Evolutionary conservation across 495 filamentous ascomycete genomes (phyloP).

Genomic region (Lineolata rhizophorae): DNA sequence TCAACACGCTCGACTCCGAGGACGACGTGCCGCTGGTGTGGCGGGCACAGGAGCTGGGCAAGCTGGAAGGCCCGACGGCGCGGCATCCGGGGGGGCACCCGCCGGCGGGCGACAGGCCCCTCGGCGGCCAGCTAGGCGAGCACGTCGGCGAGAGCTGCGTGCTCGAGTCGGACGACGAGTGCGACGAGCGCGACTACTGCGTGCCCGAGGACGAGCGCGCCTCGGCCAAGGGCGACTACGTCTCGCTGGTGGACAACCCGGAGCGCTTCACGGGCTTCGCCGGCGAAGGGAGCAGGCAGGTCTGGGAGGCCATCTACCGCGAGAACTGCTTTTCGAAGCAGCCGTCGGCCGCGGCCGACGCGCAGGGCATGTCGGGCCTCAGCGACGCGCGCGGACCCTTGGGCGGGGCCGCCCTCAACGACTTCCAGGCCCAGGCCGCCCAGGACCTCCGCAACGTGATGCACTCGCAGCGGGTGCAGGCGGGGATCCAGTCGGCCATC

Average conservation of each 20-base stretch:
- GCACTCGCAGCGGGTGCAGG: constrained; percentile 44
- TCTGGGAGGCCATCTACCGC: constrained; percentile 91
- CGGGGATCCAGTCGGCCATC: constrained; percentile 37
- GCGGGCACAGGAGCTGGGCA: constrained; percentile 80
- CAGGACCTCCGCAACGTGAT: constrained; percentile 70
- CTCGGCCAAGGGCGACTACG: constrained; percentile 79
- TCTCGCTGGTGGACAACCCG: constrained; percentile 79
- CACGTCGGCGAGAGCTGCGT: constrained; percentile 87
- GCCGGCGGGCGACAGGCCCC: too few species aligned
- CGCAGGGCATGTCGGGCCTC: background rate
- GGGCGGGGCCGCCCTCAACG: constrained; percentile 10
- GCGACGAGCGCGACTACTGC: constrained; percentile 93
- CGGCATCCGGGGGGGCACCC: constrained; percentile 69
- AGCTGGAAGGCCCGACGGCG: constrained; percentile 78
- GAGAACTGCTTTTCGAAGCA: constrained; percentile 77
- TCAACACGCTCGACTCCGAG: constrained; percentile 91
- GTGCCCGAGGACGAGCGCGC: constrained; percentile 85
- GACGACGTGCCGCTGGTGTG: constrained; percentile 80
- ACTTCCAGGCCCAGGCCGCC: constrained; percentile 34
- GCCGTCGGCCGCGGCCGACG: constrained; percentile 12
- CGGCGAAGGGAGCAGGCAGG: constrained; percentile 58
- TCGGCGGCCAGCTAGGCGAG: constrained; percentile 67
- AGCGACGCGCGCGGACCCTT: constrained; percentile 8
- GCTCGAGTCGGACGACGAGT: constrained; percentile 93
- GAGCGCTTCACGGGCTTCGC: constrained; percentile 90